These are phyloP conservation scores for Piromyces finnis DNA, from an alignment of 192 early-diverging fungal species.

Conservation along the genomic window DNA sequence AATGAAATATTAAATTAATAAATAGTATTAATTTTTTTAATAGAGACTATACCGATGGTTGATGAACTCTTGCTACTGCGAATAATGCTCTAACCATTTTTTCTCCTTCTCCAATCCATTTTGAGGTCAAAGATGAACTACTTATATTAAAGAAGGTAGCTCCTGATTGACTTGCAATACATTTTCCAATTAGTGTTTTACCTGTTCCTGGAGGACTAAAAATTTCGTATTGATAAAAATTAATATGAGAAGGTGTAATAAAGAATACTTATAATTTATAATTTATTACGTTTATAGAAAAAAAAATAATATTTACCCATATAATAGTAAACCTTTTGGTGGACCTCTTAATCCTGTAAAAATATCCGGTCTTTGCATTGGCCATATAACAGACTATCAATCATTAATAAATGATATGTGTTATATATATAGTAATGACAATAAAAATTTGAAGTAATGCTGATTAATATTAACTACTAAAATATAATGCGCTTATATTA, in stretches of 20 bases:
- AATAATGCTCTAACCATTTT: conserved; percentile 83
- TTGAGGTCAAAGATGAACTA: conserved; percentile 76
- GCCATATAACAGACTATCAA: neutral
- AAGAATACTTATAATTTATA: neutral
- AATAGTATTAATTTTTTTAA: too few relatives aligned
- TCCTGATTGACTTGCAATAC: conserved; percentile 67
- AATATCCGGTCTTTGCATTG: conserved; percentile 3
- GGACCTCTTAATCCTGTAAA: conserved; percentile 1
- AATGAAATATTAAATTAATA: too few relatives aligned
- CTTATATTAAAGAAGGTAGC: conserved; percentile 87
- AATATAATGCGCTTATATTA: too few relatives aligned
- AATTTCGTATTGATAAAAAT: neutral
- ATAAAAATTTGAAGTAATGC: too few relatives aligned
- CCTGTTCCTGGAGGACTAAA: conserved; percentile 1
- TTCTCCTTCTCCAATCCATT: conserved; percentile 90
- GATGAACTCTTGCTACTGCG: conserved; percentile 66
- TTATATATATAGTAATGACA: too few relatives aligned
- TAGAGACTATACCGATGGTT: conserved; percentile 29
- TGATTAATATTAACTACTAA: too few relatives aligned
- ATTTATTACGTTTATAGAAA: conserved; percentile 25
- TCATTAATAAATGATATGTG: too few relatives aligned
- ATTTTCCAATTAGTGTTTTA: conserved; percentile 79
- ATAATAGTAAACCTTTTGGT: neutral
- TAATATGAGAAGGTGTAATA: neutral
- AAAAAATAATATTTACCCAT: conserved; percentile 13